phyloP scores from a whole-genome alignment of 2,329 filamentous ascomycete genomes.

The Venturia aucupariae region DNA sequence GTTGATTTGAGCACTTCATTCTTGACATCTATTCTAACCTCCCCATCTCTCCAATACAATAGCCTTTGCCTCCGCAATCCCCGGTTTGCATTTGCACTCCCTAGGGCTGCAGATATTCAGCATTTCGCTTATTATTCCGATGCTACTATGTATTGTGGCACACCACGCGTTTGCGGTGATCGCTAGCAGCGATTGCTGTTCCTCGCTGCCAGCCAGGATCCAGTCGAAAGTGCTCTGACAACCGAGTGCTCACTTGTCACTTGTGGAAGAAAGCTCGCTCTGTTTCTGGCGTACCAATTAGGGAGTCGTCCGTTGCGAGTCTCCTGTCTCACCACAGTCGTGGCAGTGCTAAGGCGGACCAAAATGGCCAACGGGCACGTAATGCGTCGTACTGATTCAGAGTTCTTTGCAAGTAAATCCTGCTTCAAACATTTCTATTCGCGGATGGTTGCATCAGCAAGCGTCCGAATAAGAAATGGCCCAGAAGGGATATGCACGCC shows the following conservation, averaged over 20 bases:
- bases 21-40: neutral
- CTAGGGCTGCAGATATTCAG: neutral
- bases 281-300: neutral
- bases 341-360: neutral
- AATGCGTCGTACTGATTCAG: slow-evolving; percentile 1
- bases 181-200: neutral
- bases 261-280: neutral
- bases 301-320: neutral
- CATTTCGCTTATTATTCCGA: slow-evolving; percentile 2
- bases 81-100: neutral
- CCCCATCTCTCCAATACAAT: neutral
- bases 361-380: neutral
- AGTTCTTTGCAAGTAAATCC: neutral
- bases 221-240: neutral
- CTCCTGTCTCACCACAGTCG: neutral
- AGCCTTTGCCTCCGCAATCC: neutral
- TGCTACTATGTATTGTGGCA: neutral
- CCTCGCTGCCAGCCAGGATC: neutral
- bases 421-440: slow-evolving; percentile 3
- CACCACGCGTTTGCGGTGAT: neutral
- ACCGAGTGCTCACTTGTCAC: neutral
- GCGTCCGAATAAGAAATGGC: slow-evolving; percentile 1
- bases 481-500: neutral
- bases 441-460: neutral
- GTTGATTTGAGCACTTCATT: slow-evolving; percentile 1